Percentiles rank a stretch among this genome's conserved stretches.
Evolutionary conservation across 2,329 filamentous ascomycete species (phyloP).

Genomic region (Phyllosticta citribraziliensis): DNA sequence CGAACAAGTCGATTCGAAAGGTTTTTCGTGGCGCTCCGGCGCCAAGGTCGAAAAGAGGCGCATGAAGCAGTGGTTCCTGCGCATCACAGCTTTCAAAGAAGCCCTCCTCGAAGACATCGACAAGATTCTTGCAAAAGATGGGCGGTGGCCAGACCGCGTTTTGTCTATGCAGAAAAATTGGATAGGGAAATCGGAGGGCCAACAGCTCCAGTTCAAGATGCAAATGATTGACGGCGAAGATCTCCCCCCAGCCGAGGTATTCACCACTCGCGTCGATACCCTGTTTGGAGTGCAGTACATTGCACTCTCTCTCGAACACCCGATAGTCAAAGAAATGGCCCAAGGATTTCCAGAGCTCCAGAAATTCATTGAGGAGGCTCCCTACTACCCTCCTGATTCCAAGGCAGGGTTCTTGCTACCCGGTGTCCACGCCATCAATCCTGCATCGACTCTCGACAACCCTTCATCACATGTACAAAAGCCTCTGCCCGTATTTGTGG

Average conservation of each 20-base stretch:
- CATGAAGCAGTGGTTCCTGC: conserved; percentile 83
- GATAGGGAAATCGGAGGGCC: conserved; percentile 71
- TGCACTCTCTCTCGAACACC: conserved; percentile 65
- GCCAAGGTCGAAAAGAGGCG: conserved; percentile 71
- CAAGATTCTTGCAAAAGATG: conserved; percentile 45
- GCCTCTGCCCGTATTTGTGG: conserved; percentile 65
- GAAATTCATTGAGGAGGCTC: conserved; percentile 52
- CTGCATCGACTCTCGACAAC: conserved; percentile 44
- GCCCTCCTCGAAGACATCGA: conserved; percentile 62
- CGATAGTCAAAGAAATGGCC: conserved; percentile 54
- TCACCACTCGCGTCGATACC: conserved; percentile 78
- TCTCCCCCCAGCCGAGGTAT: conserved; percentile 51
- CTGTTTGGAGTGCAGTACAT: conserved; percentile 81
- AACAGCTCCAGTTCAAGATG: conserved; percentile 61
- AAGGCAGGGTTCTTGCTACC: conserved; percentile 59
- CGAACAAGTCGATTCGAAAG: conserved; percentile 83
- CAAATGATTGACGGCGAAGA: conserved; percentile 27
- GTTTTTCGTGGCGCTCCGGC: conserved; percentile 78
- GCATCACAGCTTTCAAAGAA: conserved; percentile 70
- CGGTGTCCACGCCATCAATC: conserved; percentile 24
- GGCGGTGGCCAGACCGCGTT: conserved; percentile 74
- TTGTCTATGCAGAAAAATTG: conserved; percentile 78
- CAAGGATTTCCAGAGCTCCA: conserved; percentile 51
- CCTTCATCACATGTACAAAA: conserved; percentile 42
- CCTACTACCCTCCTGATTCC: conserved; percentile 45